These are phyloP conservation scores for Diaporthe vexans DNA, from an alignment of 2,329 filamentous ascomycete species.

Conservation along the genomic window DNA sequence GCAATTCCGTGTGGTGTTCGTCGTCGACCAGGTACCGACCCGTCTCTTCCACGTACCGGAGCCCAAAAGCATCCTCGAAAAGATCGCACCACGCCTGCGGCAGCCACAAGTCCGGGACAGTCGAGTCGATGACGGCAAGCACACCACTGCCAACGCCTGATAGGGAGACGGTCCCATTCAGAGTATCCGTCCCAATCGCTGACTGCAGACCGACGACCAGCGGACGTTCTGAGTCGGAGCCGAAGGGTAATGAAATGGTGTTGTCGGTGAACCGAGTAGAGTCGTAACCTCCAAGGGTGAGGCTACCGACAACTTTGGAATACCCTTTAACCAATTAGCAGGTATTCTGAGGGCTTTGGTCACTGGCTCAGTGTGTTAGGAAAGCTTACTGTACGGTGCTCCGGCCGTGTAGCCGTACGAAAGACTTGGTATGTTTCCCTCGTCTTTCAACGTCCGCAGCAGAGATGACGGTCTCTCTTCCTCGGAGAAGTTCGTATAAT, in stretches of 20 bases:
- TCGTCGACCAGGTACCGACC: conserved; percentile 19
- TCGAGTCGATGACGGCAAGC: conserved; percentile 21
- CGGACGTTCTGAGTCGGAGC: conserved; percentile 16
- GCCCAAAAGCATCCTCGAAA: conserved; percentile 13
- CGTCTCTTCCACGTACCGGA: conserved; percentile 14
- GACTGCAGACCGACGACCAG: conserved; percentile 27
- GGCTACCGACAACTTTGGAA: conserved; percentile 18
- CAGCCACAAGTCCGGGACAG: conserved; percentile 18
- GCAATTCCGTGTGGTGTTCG: conserved; percentile 2
- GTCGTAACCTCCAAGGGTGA: conserved; percentile 20
- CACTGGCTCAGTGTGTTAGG: not conserved
- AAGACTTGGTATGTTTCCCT: conserved; percentile 2
- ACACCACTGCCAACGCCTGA: conserved; percentile 7
- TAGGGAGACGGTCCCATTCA: conserved; percentile 8
- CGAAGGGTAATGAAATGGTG: conserved; percentile 8
- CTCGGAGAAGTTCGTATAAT: conserved; percentile 22
- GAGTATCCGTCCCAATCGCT: conserved; percentile 13
- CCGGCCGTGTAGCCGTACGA: conserved; percentile 28
- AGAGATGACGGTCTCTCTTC: conserved; percentile 13
- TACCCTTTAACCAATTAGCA: conserved; percentile 1
- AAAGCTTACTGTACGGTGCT: conserved; percentile 18
- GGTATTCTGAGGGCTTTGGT: not conserved
- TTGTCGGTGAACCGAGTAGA: conserved; percentile 17
- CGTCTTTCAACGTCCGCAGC: conserved; percentile 25
- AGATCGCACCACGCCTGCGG: conserved; percentile 21